phyloP scores from a whole-genome alignment of 129 eudicot species.

The Ambrosia artemisiifolia region DNA sequence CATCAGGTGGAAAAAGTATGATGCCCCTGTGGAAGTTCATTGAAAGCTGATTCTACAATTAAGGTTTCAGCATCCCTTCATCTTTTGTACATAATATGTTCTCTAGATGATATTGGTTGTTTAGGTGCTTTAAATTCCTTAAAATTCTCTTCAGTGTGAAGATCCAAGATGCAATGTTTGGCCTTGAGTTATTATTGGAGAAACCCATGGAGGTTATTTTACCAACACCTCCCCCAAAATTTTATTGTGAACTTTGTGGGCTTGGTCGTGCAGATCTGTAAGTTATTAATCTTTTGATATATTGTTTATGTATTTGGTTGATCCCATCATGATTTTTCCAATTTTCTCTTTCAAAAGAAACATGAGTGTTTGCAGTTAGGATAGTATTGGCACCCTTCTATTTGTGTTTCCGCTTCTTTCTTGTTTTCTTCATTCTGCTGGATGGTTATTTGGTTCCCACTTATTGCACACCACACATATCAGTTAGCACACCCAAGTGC shows the following conservation, averaged over 20 bases:
- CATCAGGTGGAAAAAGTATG: slow-evolving; percentile 64
- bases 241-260: slow-evolving; percentile 83
- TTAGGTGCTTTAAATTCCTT: not conserved
- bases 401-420: not conserved
- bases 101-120: slow-evolving; percentile 9
- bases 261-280: slow-evolving; percentile 93
- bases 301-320: slow-evolving; percentile 1
- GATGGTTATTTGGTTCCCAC: no score
- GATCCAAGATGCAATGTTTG: slow-evolving; percentile 74
- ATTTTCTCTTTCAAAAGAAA: not conserved
- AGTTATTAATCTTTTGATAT: slow-evolving; percentile 31
- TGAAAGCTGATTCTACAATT: slow-evolving; percentile 72
- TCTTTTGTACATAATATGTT: not conserved
- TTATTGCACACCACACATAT: no score
- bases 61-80: slow-evolving; percentile 37
- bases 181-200: slow-evolving; percentile 83
- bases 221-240: slow-evolving; percentile 64
- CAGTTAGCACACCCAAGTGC: no score
- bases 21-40: slow-evolving; percentile 76
- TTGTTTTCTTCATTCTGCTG: no score
- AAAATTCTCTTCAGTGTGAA: slow-evolving; percentile 61
- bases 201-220: slow-evolving; percentile 67
- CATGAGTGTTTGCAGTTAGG: slow-evolving; percentile 3
- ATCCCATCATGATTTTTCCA: not conserved
- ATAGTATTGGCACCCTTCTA: not conserved